Conservation (phyloP, 129 eudicot genomes). For the Erigeron canadensis region DNA sequence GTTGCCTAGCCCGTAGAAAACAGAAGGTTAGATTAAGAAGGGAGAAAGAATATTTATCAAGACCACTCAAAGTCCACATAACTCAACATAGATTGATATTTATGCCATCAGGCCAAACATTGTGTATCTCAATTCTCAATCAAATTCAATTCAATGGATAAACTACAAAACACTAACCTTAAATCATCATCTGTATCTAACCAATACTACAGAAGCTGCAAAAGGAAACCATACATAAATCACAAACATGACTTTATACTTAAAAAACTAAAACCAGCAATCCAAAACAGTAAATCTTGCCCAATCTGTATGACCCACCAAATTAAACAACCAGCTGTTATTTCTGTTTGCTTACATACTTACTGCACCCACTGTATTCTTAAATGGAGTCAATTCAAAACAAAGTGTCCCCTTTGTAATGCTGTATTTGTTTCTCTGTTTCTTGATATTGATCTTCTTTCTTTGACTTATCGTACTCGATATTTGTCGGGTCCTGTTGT, state of each 20-base stretch:
- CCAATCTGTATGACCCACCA: slow-evolving; percentile 51
- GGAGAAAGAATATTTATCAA: too few species aligned
- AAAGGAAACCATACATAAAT: not conserved
- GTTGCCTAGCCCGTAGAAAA: too few species aligned
- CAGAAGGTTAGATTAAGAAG: too few species aligned
- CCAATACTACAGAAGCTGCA: not conserved
- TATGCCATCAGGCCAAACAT: too few species aligned
- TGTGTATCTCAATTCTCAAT: too few species aligned
- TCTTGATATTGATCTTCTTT: slow-evolving; percentile 32
- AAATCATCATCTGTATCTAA: not conserved
- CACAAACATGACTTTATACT: not conserved
- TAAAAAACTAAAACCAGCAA: slow-evolving; percentile 22
- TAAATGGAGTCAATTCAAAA: slow-evolving; percentile 58
- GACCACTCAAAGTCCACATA: too few species aligned
- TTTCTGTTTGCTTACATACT: slow-evolving; percentile 62
- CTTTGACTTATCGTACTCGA: slow-evolving; percentile 34
- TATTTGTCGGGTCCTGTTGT: slow-evolving; percentile 29
- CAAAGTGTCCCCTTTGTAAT: slow-evolving; percentile 74
- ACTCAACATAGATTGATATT: too few species aligned
- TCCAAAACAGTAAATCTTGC: slow-evolving; percentile 40
- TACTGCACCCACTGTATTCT: slow-evolving; percentile 63
- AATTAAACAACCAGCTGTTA: slow-evolving; percentile 40
- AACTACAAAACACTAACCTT: not conserved
- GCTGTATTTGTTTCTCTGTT: slow-evolving; percentile 47
- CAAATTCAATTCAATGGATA: not conserved